Conservation (phyloP, 2,329 filamentous ascomycete genomes). For the Exophiala dermatitidis region DNA sequence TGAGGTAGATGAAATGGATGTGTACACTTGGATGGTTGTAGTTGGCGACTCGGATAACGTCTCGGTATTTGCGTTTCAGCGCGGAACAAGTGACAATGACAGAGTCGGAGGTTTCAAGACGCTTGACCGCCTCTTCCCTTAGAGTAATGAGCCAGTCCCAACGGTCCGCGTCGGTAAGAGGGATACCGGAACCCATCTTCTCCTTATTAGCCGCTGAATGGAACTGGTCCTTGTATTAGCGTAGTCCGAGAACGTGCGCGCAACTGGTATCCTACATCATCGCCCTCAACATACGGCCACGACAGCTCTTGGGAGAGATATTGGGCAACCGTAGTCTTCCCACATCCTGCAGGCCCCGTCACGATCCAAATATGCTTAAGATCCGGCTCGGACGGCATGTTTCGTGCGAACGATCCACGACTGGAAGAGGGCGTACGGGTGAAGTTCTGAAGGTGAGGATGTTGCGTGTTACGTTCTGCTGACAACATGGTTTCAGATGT, state of each 20-base stretch:
- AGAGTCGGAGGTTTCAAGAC: constrained; percentile 49
- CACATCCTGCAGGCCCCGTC: constrained; percentile 70
- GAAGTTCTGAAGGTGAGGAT: constrained; percentile 15
- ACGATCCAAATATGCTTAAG: constrained; percentile 71
- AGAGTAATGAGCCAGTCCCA: constrained; percentile 93
- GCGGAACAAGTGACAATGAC: constrained; percentile 97
- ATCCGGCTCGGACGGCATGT: constrained; percentile 17
- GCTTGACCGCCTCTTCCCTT: constrained; percentile 54
- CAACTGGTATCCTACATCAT: constrained; percentile 53
- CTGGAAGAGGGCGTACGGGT: constrained; percentile 7
- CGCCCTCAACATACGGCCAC: constrained; percentile 68
- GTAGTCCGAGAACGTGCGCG: constrained; percentile 1
- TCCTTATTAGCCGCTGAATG: constrained; percentile 64
- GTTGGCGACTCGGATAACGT: constrained; percentile 74
- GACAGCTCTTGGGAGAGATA: constrained; percentile 56
- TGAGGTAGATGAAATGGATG: constrained; percentile 89
- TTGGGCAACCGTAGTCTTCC: constrained; percentile 68
- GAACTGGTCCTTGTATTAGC: constrained; percentile 33
- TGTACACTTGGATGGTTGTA: constrained; percentile 66
- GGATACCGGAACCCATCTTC: constrained; percentile 80
- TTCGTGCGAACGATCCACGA: constrained; percentile 12
- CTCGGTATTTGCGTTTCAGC: constrained; percentile 93
- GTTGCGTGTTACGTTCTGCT: constrained; percentile 28
- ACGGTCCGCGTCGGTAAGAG: constrained; percentile 84
- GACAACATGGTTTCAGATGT: constrained; percentile 35